A percentile compares a stretch with the other conserved stretches of the same genome.
phyloP scores from a whole-genome alignment of 306 rosid genomes.

The Inga oerstediana region DNA sequence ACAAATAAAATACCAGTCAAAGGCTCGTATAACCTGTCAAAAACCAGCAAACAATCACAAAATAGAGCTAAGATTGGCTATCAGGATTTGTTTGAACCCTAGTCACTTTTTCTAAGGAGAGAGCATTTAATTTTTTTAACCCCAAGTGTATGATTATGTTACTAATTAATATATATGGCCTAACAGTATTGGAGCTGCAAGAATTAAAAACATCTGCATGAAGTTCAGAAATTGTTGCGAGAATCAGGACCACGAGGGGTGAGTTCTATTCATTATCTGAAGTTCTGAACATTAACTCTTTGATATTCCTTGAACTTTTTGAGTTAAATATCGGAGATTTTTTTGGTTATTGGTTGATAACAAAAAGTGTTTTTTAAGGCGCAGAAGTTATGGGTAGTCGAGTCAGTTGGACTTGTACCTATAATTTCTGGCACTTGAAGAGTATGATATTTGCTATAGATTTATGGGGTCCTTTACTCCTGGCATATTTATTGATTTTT shows the following conservation, averaged over 20 bases:
- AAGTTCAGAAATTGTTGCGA: conserved; percentile 64
- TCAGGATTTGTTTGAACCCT: no score
- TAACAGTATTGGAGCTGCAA: conserved; percentile 75
- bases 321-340: not conserved
- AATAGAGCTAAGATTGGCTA: no score
- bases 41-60: not conserved
- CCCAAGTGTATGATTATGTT: not conserved
- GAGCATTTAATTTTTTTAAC: not conserved
- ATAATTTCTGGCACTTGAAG: conserved; percentile 13
- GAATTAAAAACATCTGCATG: conserved; percentile 60
- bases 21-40: not conserved
- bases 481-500: not conserved
- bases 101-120: not conserved
- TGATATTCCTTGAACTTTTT: not conserved
- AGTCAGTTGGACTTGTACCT: conserved; percentile 5
- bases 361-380: not conserved
- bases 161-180: conserved; percentile 14
- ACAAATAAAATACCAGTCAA: not conserved
- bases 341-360: not conserved
- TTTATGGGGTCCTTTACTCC: not conserved
- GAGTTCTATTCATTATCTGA: conserved; percentile 39
- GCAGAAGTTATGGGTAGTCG: not conserved
- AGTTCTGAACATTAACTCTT: conserved; percentile 16
- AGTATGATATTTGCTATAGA: not conserved
- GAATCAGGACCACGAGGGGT: conserved; percentile 70